Base-by-base conservation (phyloP, 345 rosid genomes). In the Eucalyptus brandiana region DNA sequence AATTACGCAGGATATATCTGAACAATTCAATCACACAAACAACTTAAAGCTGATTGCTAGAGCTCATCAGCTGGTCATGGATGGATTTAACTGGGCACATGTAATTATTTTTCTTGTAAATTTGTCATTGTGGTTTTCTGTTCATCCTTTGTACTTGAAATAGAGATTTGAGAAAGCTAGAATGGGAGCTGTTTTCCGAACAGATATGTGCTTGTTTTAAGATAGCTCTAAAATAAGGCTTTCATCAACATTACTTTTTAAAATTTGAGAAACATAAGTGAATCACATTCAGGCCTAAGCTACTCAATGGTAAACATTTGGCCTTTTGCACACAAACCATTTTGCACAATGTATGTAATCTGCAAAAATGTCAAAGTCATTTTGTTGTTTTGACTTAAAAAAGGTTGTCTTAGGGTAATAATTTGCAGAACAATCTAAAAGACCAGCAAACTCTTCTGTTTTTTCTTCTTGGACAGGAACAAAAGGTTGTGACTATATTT, bases 21-120 rank as follows among this genome's bases (percentile, higher is more conserved):
- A 97, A 94, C 98, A 97, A 92, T 97, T 96, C 93, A 96, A 96
- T 91, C 99, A 97, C 93, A 93, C 95, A 86, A 98, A 98, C 93
- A 95, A 88, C 95, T 93, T 98, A 89, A 95, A 97, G 89, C 92
- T 98, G 94, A 98, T 98, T 80, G 98, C 99, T 51, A 94, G 99
- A 93, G 99, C 99, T 86, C 99, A 98, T 92, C 99, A 98, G 91
- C 96, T 98, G 91, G 99, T 98, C 86, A 98, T 97, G 99, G 99
- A 98, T 89, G 99, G 99, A 90, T 98, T 92, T 91, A 97, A 96
- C 93, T 98, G 99, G 99, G 99, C 97, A 86, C 99, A 98, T 91
- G 99, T 97, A 94, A 94, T 87, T 28, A 54, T 58, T 76, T 91
- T 53, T 86, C 86, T 32, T 37, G 24, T 37, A 51, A 21, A 15